Evolutionary conservation across 2,329 filamentous ascomycete genomes (phyloP).

Genomic region (Claviceps lovelessii): DNA sequence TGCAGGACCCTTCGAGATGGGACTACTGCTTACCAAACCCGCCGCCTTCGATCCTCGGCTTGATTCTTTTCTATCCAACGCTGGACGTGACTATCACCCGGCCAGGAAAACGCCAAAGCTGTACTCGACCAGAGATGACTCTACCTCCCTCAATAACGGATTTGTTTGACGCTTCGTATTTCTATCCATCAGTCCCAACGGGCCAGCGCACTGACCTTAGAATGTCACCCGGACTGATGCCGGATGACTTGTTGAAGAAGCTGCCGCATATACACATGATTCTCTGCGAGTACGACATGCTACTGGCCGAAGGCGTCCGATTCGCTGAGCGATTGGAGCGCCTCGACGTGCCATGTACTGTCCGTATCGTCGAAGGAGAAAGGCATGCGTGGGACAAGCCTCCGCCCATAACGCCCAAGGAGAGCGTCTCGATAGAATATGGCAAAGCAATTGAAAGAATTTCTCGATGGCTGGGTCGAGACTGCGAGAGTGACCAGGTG

Average conservation of each 20-base stretch:
- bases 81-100: conserved; percentile 46
- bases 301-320: conserved; percentile 43
- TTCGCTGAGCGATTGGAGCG: conserved; percentile 43
- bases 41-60: conserved; percentile 33
- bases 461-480: conserved; percentile 26
- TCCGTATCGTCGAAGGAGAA: conserved; percentile 31
- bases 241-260: conserved; percentile 35
- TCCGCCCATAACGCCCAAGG: conserved; percentile 28
- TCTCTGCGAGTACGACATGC: conserved; percentile 52
- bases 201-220: conserved; percentile 35
- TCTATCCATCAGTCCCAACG: conserved; percentile 35
- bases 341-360: conserved; percentile 18
- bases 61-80: conserved; percentile 47
- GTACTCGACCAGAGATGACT: conserved; percentile 40
- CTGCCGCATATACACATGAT: conserved; percentile 42
- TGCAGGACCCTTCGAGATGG: conserved; percentile 29
- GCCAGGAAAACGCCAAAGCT: conserved; percentile 39
- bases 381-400: conserved; percentile 37
- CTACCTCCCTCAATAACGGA: conserved; percentile 43
- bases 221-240: conserved; percentile 43
- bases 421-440: conserved; percentile 31
- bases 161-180: conserved; percentile 48
- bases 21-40: conserved; percentile 24
- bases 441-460: conserved; percentile 27
- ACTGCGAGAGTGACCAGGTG: conserved; percentile 22